Base-by-base conservation (phyloP, 2,329 filamentous ascomycete genomes). In the Chaetomium globosum region DNA sequence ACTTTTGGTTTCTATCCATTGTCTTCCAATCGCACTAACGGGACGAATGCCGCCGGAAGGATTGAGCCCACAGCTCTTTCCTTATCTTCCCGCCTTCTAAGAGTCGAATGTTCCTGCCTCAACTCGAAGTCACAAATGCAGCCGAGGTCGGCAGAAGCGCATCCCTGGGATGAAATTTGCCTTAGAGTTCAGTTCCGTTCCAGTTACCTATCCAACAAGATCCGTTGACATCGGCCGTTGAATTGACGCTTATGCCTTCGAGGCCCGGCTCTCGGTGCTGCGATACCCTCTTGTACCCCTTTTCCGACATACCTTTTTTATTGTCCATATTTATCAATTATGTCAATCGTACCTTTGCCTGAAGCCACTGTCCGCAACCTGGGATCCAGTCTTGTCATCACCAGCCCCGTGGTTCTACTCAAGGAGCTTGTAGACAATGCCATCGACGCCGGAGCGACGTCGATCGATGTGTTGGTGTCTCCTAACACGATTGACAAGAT, bases 361-460 rank as follows among this genome's bases (percentile, higher is more conserved):
- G 71, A 78, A 46, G 75, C 79, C 3, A 81, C 83, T 16, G 78
- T 83, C 26, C 82, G 82, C 55, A 81, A 85, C 12, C 79, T 93
- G 7, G 83, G 86, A 43, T 86, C 89, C 8, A 80, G 85, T 2
- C 80, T 87, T 69, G 81, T 83, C 54, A 81, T 93, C 58, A 80
- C 83, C 5, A 84, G 85, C 8, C 83, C 90, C 0, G 77, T 80
- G 13, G 83, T 84, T 12, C 77, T 91, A 2, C 83, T 92, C 70
- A 93, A 93, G 73, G 91, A 93, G 75, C 85, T 93, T 4, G 76
- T 93, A 36, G 91, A 93, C 71, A 93, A 94, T 75, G 83, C 89
- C 52, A 82, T 93, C 23, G 90, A 94, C 75, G 89, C 90, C 8
- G 80, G 82, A 60, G 89, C 90, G 13, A 89, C 84, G 1, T 83